Percentiles rank a stretch among this genome's conserved stretches.
Evolutionary conservation across 2,329 filamentous ascomycete genomes (phyloP).

Genomic region (Annulohypoxylon truncatum): DNA sequence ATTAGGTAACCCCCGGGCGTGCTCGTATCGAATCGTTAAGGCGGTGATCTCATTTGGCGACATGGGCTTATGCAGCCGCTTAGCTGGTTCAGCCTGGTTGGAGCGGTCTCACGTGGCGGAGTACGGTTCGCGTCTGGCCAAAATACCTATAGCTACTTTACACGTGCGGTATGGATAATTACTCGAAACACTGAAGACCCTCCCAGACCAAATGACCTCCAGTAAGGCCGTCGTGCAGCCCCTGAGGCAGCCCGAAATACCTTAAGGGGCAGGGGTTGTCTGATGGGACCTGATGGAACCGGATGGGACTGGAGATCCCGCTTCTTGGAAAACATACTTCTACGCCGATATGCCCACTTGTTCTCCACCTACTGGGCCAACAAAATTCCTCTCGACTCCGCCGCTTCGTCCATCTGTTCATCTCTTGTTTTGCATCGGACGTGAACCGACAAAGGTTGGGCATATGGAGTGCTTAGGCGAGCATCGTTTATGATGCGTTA

Average conservation of each 20-base stretch:
- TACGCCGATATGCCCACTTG: slow-evolving; percentile 28
- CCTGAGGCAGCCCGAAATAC: slow-evolving; percentile 27
- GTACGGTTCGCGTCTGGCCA: slow-evolving; percentile 34
- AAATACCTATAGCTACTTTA: slow-evolving; percentile 33
- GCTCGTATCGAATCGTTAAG: background rate
- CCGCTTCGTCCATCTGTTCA: slow-evolving; percentile 8
- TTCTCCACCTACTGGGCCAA: slow-evolving; percentile 24
- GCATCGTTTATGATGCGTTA: slow-evolving; percentile 1
- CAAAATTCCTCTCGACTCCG: slow-evolving; percentile 9
- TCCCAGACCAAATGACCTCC: slow-evolving; percentile 27
- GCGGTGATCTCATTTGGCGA: slow-evolving; percentile 30
- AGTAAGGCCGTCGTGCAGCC: slow-evolving; percentile 37
- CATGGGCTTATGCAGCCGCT: slow-evolving; percentile 29
- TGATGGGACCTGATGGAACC: slow-evolving; percentile 1
- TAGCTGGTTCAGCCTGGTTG: slow-evolving; percentile 38
- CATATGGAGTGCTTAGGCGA: slow-evolving; percentile 18
- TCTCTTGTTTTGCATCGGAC: slow-evolving; percentile 11
- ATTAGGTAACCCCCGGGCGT: slow-evolving; percentile 20
- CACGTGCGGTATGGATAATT: slow-evolving; percentile 25
- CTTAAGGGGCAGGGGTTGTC: slow-evolving; percentile 13
- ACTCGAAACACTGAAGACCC: slow-evolving; percentile 16
- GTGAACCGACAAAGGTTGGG: slow-evolving; percentile 14
- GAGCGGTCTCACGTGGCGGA: slow-evolving; percentile 37
- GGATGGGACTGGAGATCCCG: slow-evolving; percentile 18
- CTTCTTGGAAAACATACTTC: slow-evolving; percentile 7